Conservation (phyloP, 2,329 filamentous ascomycete genomes). For the Annulohypoxylon truncatum region DNA sequence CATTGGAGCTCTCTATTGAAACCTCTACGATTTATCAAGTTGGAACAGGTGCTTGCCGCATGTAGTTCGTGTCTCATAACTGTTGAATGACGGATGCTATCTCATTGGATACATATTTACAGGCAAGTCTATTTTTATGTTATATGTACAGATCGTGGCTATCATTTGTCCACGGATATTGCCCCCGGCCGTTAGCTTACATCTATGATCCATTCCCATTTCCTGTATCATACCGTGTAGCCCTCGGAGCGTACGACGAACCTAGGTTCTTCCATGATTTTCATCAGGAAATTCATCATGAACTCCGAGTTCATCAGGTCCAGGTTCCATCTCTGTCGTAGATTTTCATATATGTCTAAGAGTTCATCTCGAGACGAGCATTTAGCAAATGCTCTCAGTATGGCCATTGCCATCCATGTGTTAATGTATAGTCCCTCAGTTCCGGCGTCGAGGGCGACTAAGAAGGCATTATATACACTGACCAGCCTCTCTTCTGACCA, state of each 20-base stretch:
- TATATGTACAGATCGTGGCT: slow-evolving; percentile 32
- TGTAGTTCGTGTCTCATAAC: neutral
- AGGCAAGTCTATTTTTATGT: neutral
- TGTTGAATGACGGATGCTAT: neutral
- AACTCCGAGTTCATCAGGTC: slow-evolving; percentile 56
- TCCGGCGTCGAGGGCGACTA: slow-evolving; percentile 63
- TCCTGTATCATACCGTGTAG: slow-evolving; percentile 19
- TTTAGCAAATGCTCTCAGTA: slow-evolving; percentile 71
- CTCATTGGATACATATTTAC: slow-evolving; percentile 2
- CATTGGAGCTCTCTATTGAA: neutral
- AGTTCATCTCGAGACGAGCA: slow-evolving; percentile 65
- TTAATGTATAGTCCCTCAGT: slow-evolving; percentile 63
- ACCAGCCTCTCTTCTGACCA: slow-evolving; percentile 81
- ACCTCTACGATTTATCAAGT: neutral
- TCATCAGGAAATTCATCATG: slow-evolving; percentile 60
- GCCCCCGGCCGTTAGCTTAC: neutral
- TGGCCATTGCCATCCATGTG: slow-evolving; percentile 71
- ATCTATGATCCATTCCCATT: slow-evolving; percentile 8
- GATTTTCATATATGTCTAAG: slow-evolving; percentile 64
- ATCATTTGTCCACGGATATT: slow-evolving; percentile 14
- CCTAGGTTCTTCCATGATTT: slow-evolving; percentile 53
- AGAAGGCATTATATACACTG: slow-evolving; percentile 73
- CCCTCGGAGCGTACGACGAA: slow-evolving; percentile 11
- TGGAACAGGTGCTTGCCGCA: neutral
- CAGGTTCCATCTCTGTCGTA: slow-evolving; percentile 62